phyloP scores from a whole-genome alignment of 768 basidiomycete species.

The Lepiota venenata region DNA sequence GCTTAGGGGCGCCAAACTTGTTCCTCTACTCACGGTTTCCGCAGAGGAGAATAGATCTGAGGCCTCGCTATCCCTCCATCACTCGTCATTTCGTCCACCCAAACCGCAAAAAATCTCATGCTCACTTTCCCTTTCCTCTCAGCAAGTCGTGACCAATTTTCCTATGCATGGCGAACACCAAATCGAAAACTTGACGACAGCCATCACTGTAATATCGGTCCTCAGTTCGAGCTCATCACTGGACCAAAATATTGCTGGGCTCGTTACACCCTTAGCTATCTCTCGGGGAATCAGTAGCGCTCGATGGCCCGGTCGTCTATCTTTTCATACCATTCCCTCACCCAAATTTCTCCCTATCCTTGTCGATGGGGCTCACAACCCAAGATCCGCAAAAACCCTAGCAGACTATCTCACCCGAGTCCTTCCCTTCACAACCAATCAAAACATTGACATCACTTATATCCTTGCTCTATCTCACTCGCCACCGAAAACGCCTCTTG shows the following conservation, averaged over 20 bases:
- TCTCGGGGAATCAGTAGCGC: conserved; percentile 53
- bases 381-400: conserved; percentile 20
- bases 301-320: conserved; percentile 82
- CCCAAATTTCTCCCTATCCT: conserved; percentile 42
- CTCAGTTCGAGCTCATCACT: conserved; percentile 40
- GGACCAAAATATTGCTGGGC: conserved; percentile 18
- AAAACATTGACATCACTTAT: conserved; percentile 52
- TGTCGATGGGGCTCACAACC: conserved; percentile 94
- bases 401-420: neutral
- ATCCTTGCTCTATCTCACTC: conserved; percentile 84
- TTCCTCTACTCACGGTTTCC: conserved; percentile 39
- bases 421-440: conserved; percentile 2
- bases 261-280: conserved; percentile 50
- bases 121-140: conserved; percentile 38
- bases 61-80: conserved; percentile 21
- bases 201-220: conserved; percentile 57
- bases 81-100: conserved; percentile 30
- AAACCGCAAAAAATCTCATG: conserved; percentile 40
- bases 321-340: conserved; percentile 50
- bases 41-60: conserved; percentile 24
- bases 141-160: conserved; percentile 46
- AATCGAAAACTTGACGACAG: conserved; percentile 75
- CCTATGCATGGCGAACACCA: conserved; percentile 83
- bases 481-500: conserved; percentile 74
- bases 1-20: conserved; percentile 39